Conservation (phyloP, 371 early-diverging fungal species). For the Sporodiniella umbellata region DNA sequence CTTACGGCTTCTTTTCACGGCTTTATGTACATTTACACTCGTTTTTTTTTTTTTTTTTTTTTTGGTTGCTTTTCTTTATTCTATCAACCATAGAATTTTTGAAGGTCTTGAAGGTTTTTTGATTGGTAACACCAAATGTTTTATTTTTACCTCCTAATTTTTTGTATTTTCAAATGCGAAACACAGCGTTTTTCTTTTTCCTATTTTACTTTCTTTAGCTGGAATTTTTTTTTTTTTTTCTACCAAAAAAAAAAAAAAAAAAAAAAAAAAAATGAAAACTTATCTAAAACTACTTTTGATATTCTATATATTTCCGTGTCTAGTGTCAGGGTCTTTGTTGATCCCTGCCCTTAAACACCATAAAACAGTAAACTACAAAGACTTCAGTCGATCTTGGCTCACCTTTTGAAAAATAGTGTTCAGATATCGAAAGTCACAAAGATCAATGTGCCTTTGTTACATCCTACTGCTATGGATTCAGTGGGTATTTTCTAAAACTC, state of each 20-base stretch:
- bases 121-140: background rate
- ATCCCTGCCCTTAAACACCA: slow-evolving; percentile 12
- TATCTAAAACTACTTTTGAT: background rate
- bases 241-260: background rate
- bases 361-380: slow-evolving; percentile 8
- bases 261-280: too few species aligned
- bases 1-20: too few species aligned
- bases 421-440: slow-evolving; percentile 26
- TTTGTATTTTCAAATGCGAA: too few species aligned
- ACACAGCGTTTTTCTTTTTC: background rate
- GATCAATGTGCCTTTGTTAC: slow-evolving; percentile 43
- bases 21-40: too few species aligned
- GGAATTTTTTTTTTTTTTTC: background rate
- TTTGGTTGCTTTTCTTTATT: too few species aligned
- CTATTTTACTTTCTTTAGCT: background rate
- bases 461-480: slow-evolving; percentile 35
- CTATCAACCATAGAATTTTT: too few species aligned
- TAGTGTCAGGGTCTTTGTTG: slow-evolving; percentile 13
- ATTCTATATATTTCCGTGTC: slow-evolving; percentile 9
- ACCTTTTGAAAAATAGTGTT: slow-evolving; percentile 34
- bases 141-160: background rate
- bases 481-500: slow-evolving; percentile 46
- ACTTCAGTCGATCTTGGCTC: slow-evolving; percentile 4
- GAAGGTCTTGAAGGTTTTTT: too few species aligned
- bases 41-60: too few species aligned